Conservation (phyloP, 148 eudicot genomes). For the Cornus florida region DNA sequence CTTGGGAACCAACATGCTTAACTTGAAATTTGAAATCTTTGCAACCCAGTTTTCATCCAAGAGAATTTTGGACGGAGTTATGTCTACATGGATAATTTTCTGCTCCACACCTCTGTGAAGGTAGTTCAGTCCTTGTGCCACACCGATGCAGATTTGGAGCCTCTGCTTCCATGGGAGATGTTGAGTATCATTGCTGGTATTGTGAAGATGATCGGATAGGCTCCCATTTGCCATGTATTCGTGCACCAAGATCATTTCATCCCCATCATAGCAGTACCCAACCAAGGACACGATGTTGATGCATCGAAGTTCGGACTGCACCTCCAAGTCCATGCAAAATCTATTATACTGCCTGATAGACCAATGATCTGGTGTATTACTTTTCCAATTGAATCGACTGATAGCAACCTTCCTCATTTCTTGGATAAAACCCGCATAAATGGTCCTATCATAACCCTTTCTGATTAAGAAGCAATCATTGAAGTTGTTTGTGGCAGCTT, state of each 20-base stretch:
- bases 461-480: background rate
- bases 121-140: too few relatives aligned
- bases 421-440: conserved; percentile 10
- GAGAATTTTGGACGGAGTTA: conserved; percentile 4
- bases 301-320: conserved; percentile 8
- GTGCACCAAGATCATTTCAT: conserved; percentile 9
- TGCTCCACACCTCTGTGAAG: conserved; percentile 4
- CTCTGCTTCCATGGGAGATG: conserved; percentile 18
- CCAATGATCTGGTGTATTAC: background rate
- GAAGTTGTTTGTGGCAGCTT: conserved; percentile 13
- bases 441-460: background rate
- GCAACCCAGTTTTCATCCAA: conserved; percentile 3
- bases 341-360: too few relatives aligned
- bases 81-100: conserved; percentile 12
- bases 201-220: conserved; percentile 5
- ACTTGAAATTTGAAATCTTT: conserved; percentile 5
- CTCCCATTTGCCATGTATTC: conserved; percentile 6
- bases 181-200: background rate
- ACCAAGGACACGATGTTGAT: background rate
- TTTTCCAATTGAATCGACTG: background rate
- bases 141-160: too few relatives aligned
- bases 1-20: background rate
- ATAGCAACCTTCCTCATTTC: conserved; percentile 8
- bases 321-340: background rate
- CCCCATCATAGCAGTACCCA: conserved; percentile 3